Evolutionary conservation across 169 alveolate species (phyloP).

Genomic region (Pseudocohnilembus persalinus): DNA sequence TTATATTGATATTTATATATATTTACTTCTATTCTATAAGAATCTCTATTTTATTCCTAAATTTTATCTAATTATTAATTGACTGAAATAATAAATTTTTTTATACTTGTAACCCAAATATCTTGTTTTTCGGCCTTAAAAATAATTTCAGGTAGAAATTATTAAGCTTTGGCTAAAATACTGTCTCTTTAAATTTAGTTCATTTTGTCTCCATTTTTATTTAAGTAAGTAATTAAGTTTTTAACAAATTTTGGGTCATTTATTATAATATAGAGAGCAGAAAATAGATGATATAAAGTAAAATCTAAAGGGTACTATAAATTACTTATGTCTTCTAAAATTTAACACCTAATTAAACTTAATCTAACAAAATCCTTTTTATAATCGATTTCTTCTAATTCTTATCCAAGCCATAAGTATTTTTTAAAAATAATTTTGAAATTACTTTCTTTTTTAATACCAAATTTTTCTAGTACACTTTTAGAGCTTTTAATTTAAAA

Average conservation of each 20-base stretch:
- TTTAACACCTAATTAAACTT: background rate
- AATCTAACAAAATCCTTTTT: conserved; percentile 16
- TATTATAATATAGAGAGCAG: conserved; percentile 24
- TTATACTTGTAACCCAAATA: conserved; percentile 4
- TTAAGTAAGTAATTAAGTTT: background rate
- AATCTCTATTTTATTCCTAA: background rate
- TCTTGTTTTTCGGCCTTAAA: background rate
- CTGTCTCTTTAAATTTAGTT: background rate
- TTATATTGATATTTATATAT: background rate
- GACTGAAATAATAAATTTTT: background rate
- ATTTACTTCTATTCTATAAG: background rate
- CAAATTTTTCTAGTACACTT: background rate
- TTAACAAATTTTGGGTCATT: conserved; percentile 5
- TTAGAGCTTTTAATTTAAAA: background rate
- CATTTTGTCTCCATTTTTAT: background rate
- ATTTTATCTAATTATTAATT: background rate
- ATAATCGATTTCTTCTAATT: conserved; percentile 38
- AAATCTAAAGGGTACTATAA: conserved; percentile 1
- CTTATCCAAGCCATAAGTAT: conserved; percentile 22
- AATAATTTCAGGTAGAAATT: background rate
- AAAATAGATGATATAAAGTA: conserved; percentile 19
- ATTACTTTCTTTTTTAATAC: conserved; percentile 2
- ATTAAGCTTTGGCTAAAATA: background rate
- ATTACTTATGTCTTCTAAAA: conserved; percentile 17
- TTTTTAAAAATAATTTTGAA: conserved; percentile 12